phyloP scores from a whole-genome alignment of 768 basidiomycete species.

The Termitomyces bulborhizus region DNA sequence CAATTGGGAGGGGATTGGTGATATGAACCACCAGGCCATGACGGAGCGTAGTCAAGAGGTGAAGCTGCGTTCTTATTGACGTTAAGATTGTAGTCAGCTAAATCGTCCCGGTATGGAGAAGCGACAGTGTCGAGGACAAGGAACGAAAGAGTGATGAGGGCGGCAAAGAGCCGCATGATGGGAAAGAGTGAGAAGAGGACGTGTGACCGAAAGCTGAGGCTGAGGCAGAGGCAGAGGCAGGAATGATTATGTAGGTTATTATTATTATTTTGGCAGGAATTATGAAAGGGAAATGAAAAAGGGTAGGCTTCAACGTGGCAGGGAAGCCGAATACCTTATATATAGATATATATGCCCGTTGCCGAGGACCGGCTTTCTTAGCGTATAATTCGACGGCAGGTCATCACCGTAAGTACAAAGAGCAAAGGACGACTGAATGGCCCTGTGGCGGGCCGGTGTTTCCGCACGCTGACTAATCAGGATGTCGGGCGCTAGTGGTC shows the following conservation, averaged over 20 bases:
- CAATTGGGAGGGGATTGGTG: conserved; percentile 80
- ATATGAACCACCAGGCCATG: conserved; percentile 60
- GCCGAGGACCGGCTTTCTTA: neutral
- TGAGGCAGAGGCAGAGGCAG: conserved; percentile 10
- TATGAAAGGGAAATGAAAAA: conserved; percentile 2
- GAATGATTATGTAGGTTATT: conserved; percentile 2
- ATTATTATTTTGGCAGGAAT: neutral
- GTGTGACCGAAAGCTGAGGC: conserved; percentile 8
- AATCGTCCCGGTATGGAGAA: conserved; percentile 63
- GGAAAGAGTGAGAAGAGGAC: neutral
- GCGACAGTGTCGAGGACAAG: conserved; percentile 36
- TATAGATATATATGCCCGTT: too few species aligned
- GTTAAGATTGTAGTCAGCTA: conserved; percentile 75
- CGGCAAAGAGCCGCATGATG: conserved; percentile 42
- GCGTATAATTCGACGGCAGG: neutral
- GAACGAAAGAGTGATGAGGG: conserved; percentile 32
- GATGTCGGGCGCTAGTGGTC: neutral
- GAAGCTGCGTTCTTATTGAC: conserved; percentile 63
- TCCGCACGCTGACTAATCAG: conserved; percentile 5
- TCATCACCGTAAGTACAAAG: neutral
- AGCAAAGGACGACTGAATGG: too few species aligned
- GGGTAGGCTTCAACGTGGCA: conserved; percentile 2
- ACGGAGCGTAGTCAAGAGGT: conserved; percentile 58
- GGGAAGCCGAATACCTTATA: neutral
- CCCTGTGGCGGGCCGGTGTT: neutral